Percentiles rank a stretch among this genome's conserved stretches.
Conservation (phyloP, 2,329 filamentous ascomycete genomes). For the Xylogone sp. region DNA sequence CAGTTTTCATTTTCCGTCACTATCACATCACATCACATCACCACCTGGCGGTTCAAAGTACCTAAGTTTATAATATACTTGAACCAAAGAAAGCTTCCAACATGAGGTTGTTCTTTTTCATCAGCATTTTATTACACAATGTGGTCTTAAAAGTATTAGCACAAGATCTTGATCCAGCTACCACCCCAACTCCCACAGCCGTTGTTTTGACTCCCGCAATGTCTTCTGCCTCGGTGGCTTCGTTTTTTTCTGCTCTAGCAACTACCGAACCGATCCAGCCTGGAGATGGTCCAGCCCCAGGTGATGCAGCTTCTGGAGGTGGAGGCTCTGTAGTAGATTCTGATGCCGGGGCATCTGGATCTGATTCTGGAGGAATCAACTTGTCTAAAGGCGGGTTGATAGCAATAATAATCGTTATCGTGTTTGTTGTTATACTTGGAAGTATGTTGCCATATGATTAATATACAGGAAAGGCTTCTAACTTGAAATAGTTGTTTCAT, state of each 20-base stretch:
- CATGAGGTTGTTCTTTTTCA: slow-evolving; percentile 20
- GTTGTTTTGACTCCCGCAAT: slow-evolving; percentile 25
- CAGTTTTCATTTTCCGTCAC: slow-evolving; percentile 3
- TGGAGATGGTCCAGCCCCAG: slow-evolving; percentile 20
- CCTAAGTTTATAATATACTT: neutral
- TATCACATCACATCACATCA: slow-evolving; percentile 17
- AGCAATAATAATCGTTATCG: slow-evolving; percentile 71
- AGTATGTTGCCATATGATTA: slow-evolving; percentile 45
- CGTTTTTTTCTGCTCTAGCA: slow-evolving; percentile 23
- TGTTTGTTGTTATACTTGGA: slow-evolving; percentile 62
- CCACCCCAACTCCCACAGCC: slow-evolving; percentile 6
- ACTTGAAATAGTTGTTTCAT: slow-evolving; percentile 15
- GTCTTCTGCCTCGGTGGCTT: slow-evolving; percentile 27
- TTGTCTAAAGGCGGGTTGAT: slow-evolving; percentile 68
- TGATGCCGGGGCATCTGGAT: slow-evolving; percentile 63
- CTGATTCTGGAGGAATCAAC: slow-evolving; percentile 53
- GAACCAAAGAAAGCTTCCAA: slow-evolving; percentile 10
- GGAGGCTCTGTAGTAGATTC: slow-evolving; percentile 39
- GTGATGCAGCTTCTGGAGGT: slow-evolving; percentile 30
- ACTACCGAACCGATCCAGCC: slow-evolving; percentile 24
- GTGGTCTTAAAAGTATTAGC: slow-evolving; percentile 17
- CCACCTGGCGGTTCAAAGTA: slow-evolving; percentile 12
- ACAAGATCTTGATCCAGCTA: slow-evolving; percentile 15
- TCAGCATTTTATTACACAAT: slow-evolving; percentile 19
- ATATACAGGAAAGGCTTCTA: neutral